A percentile compares a stretch with the other conserved stretches of the same genome.
Evolutionary conservation across 78 protist species (phyloP).

Genomic region (Dictyostelium discoideum): dicty_2.7 NC_007088.5:6929501-6930000

Average conservation of each 20-base stretch:
- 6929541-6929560: no score
- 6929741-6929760: conserved; percentile 14
- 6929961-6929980: conserved; percentile 15
- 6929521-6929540: neutral
- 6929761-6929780: neutral
- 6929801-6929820: neutral
- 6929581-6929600: conserved; percentile 17
- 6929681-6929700: conserved; percentile 9
- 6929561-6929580: no score
- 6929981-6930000: neutral
- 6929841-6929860: neutral
- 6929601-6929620: conserved; percentile 5
- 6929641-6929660: conserved; percentile 22
- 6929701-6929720: conserved; percentile 14
- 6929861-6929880: conserved; percentile 41
- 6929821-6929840: conserved; percentile 18
- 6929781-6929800: conserved; percentile 32
- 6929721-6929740: conserved; percentile 27
- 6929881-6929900: conserved; percentile 16
- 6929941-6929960: neutral
- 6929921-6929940: conserved; percentile 30
- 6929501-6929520: neutral
- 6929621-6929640: conserved; percentile 26
- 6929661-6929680: conserved; percentile 53
- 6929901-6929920: conserved; percentile 48